Percentiles rank a stretch among this genome's conserved stretches.
phyloP scores from a whole-genome alignment of 208 protist genomes.

The Cochliopodium minus region DNA sequence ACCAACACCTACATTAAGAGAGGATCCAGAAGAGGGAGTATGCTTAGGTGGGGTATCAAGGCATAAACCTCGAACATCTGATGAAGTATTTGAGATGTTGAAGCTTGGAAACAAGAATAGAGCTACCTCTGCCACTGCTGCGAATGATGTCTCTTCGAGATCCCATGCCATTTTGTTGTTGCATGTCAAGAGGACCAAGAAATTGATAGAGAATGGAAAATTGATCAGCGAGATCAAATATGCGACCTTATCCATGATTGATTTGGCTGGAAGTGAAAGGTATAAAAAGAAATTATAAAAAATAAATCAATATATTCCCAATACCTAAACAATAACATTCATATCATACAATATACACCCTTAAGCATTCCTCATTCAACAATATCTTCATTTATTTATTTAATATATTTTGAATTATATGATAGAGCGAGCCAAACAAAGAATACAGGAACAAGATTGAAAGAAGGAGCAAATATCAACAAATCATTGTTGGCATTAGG shows the following conservation, averaged over 20 bases:
- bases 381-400: no score
- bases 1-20: conserved; percentile 6
- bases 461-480: conserved; percentile 95
- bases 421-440: conserved; percentile 55
- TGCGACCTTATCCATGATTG: conserved; percentile 95
- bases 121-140: conserved; percentile 63
- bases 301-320: no score
- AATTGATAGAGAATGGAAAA: conserved; percentile 22
- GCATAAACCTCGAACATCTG: no score
- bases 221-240: conserved; percentile 76
- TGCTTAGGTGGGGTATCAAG: no score
- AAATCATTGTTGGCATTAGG: conserved; percentile 93
- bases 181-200: conserved; percentile 26
- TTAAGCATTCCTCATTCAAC: no score
- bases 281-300: no score
- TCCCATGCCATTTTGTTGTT: conserved; percentile 72
- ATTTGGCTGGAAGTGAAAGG: conserved; percentile 92
- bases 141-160: conserved; percentile 65
- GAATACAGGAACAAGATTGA: conserved; percentile 45
- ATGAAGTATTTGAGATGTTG: conserved; percentile 85
- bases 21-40: conserved; percentile 7
- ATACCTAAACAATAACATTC: no score
- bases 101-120: conserved; percentile 60
- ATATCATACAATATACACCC: no score
- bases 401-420: no score